A percentile compares a stretch with the other conserved stretches of the same genome.
Conservation (phyloP, 169 alveolate species). For the Plasmodium malariae region DNA sequence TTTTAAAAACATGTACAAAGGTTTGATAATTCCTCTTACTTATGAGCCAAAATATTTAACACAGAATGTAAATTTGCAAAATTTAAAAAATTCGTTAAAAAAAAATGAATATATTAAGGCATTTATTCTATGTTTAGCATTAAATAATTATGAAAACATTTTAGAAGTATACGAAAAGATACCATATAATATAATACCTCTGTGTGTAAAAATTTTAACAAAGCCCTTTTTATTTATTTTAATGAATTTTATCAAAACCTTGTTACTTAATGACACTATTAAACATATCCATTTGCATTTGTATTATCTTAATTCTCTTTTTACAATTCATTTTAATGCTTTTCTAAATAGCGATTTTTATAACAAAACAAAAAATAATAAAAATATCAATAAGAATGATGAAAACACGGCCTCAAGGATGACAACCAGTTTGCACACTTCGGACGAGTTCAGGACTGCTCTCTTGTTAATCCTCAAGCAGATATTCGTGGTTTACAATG, state of each 20-base stretch:
- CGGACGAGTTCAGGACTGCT: slow-evolving; percentile 28
- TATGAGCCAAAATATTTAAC: slow-evolving; percentile 87
- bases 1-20: slow-evolving; percentile 52
- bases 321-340: slow-evolving; percentile 76
- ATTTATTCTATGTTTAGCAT: slow-evolving; percentile 86
- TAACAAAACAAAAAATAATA: neutral
- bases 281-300: slow-evolving; percentile 77
- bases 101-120: slow-evolving; percentile 83
- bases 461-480: slow-evolving; percentile 45
- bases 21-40: slow-evolving; percentile 31
- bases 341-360: slow-evolving; percentile 57
- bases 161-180: slow-evolving; percentile 81
- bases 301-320: slow-evolving; percentile 77
- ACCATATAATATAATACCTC: slow-evolving; percentile 79
- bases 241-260: slow-evolving; percentile 72
- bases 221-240: slow-evolving; percentile 70
- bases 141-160: slow-evolving; percentile 85
- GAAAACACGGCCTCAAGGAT: neutral
- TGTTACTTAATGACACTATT: slow-evolving; percentile 57
- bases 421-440: neutral
- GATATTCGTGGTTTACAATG: slow-evolving; percentile 33
- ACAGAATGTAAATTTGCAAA: slow-evolving; percentile 83
- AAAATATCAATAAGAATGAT: neutral
- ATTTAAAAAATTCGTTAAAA: slow-evolving; percentile 79
- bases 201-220: slow-evolving; percentile 59